Base-by-base conservation (phyloP, 2,329 filamentous ascomycete genomes). In the Ascochyta rabiei region DNA sequence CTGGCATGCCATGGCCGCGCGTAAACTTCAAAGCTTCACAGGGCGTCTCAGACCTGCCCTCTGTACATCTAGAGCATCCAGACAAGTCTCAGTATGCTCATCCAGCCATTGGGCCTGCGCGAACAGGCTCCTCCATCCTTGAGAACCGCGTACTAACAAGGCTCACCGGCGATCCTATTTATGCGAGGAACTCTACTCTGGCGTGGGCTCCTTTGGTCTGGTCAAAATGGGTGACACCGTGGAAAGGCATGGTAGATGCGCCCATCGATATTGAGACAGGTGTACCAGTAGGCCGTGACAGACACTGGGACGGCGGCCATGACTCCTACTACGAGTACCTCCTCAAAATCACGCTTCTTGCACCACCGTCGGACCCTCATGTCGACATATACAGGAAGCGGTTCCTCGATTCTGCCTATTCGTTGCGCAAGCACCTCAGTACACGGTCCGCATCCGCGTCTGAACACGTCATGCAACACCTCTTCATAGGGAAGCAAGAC, bases 141-240 rank as follows among this genome's bases (percentile, higher is more conserved):
- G 78, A 80, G 60, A 77, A 78, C 49, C 72, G 74, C 13, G 72
- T 73, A 12, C 62, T 80, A 34, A 76, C 70, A 4, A 70, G 73
- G 33, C 57, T 80, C 51, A 79, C 76, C 15, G 74, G 75, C 18
- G 62, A 79, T 37, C 48, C 57, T 5, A 66, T 73, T n/a, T 80
- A 79, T 60, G 64, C 70, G 8, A 66, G 51, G 30, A 79, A 79
- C 54, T 74, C 78, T 3, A 79, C 77, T 4, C 64, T 66, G 41
- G 75, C 77, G 23, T 79, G 78, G 78, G 70, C 73, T 23, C 74
- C 75, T 24, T 66, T 80, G n/a, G 77, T 80, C 8, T 79, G 77
- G 76, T 75, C 70, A 30, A 75, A 74, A 49, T 77, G 74, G 68
- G 48, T 63, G 13, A 69, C 76, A 21, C 69, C 74, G 10, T 76